Evolutionary conservation across 768 basidiomycete species (phyloP).

Genomic region (Hemileccinum rubropunctum): DNA sequence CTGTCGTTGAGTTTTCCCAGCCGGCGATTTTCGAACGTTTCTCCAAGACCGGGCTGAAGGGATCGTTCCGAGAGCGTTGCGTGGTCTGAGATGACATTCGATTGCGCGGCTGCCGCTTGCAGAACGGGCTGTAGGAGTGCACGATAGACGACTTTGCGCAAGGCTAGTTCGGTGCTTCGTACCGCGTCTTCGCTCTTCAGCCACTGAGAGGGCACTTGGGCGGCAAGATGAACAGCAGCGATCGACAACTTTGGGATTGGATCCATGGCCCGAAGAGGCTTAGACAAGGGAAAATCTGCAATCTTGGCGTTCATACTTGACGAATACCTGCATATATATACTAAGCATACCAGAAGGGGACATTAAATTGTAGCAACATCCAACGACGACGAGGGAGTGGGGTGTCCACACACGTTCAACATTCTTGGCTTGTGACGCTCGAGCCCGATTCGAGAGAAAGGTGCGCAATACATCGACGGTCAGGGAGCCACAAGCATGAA

Average conservation of each 20-base stretch:
- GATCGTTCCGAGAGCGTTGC: conserved; percentile 1
- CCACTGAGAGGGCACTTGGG: conserved; percentile 71
- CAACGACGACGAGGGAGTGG: conserved; percentile 57
- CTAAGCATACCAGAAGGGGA: conserved; percentile 40
- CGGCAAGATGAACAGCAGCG: conserved; percentile 60
- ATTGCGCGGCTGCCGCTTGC: conserved; percentile 9
- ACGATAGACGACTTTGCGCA: conserved; percentile 71
- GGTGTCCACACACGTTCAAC: conserved; percentile 43
- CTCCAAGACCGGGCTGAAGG: conserved; percentile 32
- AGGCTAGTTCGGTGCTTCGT: conserved; percentile 44
- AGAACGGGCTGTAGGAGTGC: conserved; percentile 49
- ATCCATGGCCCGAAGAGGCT: conserved; percentile 15
- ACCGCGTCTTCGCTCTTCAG: conserved; percentile 33
- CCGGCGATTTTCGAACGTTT: conserved; percentile 41
- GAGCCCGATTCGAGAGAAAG: conserved; percentile 35
- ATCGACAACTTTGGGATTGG: conserved; percentile 30
- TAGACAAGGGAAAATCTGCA: conserved; percentile 57
- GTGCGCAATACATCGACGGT: conserved; percentile 64
- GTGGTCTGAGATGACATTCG: not conserved
- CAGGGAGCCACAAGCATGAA: conserved; percentile 77
- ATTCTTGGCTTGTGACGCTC: conserved; percentile 2
- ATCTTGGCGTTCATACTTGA: conserved; percentile 3
- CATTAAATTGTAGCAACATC: conserved; percentile 80
- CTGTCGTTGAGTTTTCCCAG: conserved; percentile 52
- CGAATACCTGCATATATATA: not conserved